Evolutionary conservation across 2,329 filamentous ascomycete genomes (phyloP), one percentile per base, ranked within the genome.

Genomic region (Venturia pyrina): DNA sequence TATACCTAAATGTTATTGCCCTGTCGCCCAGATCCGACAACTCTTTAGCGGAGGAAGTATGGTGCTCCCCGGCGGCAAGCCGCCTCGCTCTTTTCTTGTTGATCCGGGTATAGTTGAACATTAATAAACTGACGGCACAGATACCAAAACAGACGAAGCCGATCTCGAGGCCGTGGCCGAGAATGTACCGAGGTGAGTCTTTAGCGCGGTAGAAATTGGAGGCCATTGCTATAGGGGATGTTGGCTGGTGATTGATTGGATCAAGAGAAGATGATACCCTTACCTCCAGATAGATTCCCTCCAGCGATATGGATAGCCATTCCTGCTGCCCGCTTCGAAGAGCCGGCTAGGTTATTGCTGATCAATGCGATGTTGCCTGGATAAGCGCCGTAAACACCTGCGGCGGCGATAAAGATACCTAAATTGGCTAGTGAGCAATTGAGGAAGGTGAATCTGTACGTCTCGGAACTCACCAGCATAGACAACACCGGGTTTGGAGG

Each of bases 141-240:
- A 83, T 76, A 15, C 82, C 82, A 3, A 76, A 74, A 2, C 75
- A 71, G 28, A 81, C 78, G 62, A 84, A 83, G 0, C 75, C 81
- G 17, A 84, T 77, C 63, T 83, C 81, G 15, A 83, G 72, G 1
- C 78, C 75, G 69, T 84, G 82, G 0, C 82, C 82, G 2, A 83
- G 76, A 5, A 78, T 74, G 67, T 83, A 85, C 24, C 77, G 75
- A 0, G 82, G 82, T 1, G 76, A 73, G 68, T 84, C 82, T 62
- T 75, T 70, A 0, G 73, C 67, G 13, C 87, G 81, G 70, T 90
- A 91, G 70, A 90, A 89, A 70, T 90, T 90, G 5, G 86, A 87
- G 0, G 87, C 85, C 83, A 90, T 88, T 0, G 87, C 87, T 76
- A 62, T 68, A 40, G n/a, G 3, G 46, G 3, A 50, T 44, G 28